Evolutionary conservation across 2,329 filamentous ascomycete genomes (phyloP).

Genomic region (Aspergillus intermedius): DNA sequence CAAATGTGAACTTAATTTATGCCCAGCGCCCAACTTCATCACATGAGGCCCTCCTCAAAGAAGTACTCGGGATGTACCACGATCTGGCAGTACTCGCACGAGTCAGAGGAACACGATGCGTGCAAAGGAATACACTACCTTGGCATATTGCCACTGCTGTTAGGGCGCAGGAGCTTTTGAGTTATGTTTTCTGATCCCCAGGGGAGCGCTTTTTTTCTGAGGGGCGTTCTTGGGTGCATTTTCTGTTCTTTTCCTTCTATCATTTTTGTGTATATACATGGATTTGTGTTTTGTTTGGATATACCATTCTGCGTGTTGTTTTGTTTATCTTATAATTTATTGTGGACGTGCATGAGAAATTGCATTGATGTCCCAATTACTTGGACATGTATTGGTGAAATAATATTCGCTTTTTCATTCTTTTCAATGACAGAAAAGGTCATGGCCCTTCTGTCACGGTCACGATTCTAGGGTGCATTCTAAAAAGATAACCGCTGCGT

Average conservation of each 20-base stretch:
- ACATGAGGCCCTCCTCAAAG: conserved; percentile 34
- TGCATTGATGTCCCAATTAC: too few species aligned
- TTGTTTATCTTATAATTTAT: not conserved
- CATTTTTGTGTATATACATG: conserved; percentile 10
- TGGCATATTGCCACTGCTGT: conserved; percentile 44
- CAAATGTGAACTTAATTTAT: conserved; percentile 39
- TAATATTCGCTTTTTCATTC: too few species aligned
- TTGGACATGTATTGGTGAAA: too few species aligned
- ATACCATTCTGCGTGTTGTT: conserved; percentile 1
- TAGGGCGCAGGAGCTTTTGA: conserved; percentile 36
- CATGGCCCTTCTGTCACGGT: too few species aligned
- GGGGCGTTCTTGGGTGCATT: not conserved
- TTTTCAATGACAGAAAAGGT: too few species aligned
- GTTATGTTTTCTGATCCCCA: conserved; percentile 31
- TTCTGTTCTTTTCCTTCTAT: not conserved
- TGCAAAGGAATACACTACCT: conserved; percentile 37
- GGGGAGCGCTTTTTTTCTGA: not conserved
- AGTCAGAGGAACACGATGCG: conserved; percentile 36
- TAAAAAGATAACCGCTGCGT: too few species aligned
- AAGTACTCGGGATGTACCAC: conserved; percentile 40
- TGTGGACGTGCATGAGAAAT: too few species aligned
- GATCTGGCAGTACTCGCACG: conserved; percentile 39
- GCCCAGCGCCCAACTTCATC: conserved; percentile 22
- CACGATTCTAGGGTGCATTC: too few species aligned
- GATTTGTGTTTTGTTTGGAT: conserved; percentile 2